Evolutionary conservation across 2,329 filamentous ascomycete genomes (phyloP), one percentile per base, ranked within the genome.

Genomic region (Monosporascus ibericus): DNA sequence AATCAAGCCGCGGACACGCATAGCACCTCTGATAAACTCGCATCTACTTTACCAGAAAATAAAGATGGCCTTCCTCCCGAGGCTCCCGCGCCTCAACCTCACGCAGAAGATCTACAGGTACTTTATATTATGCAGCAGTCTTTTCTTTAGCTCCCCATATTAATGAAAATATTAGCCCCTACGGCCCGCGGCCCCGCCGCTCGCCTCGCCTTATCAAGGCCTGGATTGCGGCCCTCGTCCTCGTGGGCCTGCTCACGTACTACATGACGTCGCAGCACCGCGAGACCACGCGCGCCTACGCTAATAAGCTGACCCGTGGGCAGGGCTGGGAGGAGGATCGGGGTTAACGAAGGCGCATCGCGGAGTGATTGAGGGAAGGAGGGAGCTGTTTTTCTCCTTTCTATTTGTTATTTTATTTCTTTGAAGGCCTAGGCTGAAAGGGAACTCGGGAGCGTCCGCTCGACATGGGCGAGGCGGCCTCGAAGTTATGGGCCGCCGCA

Each of bases 181-280:
- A 67, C 52, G 65, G 59, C 40, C 63, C 65, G 36, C 58, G 64
- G 48, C 63, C 55, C 34, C 55, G 58, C 49, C 58, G 65, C 22
- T 63, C 65, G 9, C 54, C 57, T 36, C 65, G 54, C 44, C 52
- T 66, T 14, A 47, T 66, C n/a, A 7, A 63, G 17, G 42, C 58
- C 34, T 68, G 65, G 65, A 58, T 66, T 47, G 52, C 51, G n/a
- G 50, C 63, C 5, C 54, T 68, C 24, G 44, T 59, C 36, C 20
- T 65, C 7, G 54, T 65, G 18, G 49, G 66, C 6, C 34, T 56
- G 34, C 27, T 62, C 34, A 66, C 61, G 8, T 61, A 64, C 50
- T 66, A 66, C 54, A 49, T 66, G 17, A 59, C 59, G 3, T 49
- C 58, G 30, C 50, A 62, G n/a, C 59, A 62, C 27, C 58, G 56